phyloP scores from a whole-genome alignment of 306 rosid genomes.

The Quercus engelmannii region DNA sequence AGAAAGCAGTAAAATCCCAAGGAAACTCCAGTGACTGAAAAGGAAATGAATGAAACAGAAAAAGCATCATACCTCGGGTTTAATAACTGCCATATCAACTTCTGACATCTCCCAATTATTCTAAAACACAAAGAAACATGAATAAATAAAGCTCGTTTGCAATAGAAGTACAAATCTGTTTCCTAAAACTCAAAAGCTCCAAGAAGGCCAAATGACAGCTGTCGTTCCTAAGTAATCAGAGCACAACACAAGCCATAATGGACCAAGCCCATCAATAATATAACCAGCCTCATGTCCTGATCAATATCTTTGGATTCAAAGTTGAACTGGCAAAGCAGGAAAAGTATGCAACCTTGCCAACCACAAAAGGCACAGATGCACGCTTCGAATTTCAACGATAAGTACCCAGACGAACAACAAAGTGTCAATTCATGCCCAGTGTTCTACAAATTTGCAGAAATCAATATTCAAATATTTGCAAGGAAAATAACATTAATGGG shows the following conservation, averaged over 20 bases:
- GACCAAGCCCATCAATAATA: neutral
- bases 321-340: neutral
- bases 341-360: neutral
- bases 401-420: neutral
- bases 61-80: constrained; percentile 66
- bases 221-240: neutral
- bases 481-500: neutral
- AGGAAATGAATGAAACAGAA: neutral
- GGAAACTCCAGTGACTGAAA: neutral
- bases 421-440: neutral
- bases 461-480: neutral
- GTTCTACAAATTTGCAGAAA: neutral
- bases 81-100: constrained; percentile 66
- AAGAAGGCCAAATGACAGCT: neutral
- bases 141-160: neutral
- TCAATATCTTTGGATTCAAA: neutral
- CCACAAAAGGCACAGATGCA: neutral
- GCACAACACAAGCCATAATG: neutral
- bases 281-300: neutral
- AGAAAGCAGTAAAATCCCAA: neutral
- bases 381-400: neutral
- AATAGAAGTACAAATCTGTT: neutral
- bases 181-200: neutral
- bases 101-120: constrained; percentile 59
- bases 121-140: neutral